These are phyloP conservation scores for Aschersonia sp. DNA, from an alignment of 2,329 filamentous ascomycete species.

Conservation along the genomic window DNA sequence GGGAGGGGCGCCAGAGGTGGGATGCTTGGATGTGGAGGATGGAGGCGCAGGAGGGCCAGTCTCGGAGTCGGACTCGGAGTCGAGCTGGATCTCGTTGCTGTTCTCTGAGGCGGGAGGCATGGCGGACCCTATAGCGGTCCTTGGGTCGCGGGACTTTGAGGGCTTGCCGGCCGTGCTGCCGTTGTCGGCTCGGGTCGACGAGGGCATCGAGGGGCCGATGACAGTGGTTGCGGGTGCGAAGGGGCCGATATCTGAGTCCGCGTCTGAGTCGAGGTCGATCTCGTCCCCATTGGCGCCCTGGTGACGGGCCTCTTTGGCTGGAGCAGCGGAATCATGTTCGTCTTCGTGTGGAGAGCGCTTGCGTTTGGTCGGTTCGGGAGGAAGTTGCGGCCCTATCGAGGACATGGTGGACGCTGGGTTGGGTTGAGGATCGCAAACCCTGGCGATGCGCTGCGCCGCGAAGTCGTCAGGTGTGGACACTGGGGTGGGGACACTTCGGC, in stretches of 20 bases:
- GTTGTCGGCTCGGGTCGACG: neutral
- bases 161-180: slow-evolving; percentile 22
- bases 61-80: too few relatives aligned
- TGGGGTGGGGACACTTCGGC: too few relatives aligned
- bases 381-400: slow-evolving; percentile 55
- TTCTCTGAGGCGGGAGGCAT: too few relatives aligned
- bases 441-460: too few relatives aligned
- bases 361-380: slow-evolving; percentile 47
- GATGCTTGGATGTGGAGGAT: too few relatives aligned
- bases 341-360: slow-evolving; percentile 37
- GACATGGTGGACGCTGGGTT: slow-evolving; percentile 26
- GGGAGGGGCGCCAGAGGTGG: too few relatives aligned
- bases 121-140: too few relatives aligned
- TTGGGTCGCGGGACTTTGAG: slow-evolving; percentile 8
- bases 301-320: slow-evolving; percentile 2
- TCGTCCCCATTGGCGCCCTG: slow-evolving; percentile 15
- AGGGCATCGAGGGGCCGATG: neutral
- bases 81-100: too few relatives aligned
- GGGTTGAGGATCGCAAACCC: neutral
- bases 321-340: slow-evolving; percentile 13
- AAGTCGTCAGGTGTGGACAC: too few relatives aligned
- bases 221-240: slow-evolving; percentile 13
- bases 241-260: slow-evolving; percentile 21
- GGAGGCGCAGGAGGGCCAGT: too few relatives aligned
- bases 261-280: slow-evolving; percentile 21